Evolutionary conservation across 371 early-diverging fungal species (phyloP), one percentile per base, ranked within the genome.

Genomic region (Lichtheimia ramosa): DNA sequence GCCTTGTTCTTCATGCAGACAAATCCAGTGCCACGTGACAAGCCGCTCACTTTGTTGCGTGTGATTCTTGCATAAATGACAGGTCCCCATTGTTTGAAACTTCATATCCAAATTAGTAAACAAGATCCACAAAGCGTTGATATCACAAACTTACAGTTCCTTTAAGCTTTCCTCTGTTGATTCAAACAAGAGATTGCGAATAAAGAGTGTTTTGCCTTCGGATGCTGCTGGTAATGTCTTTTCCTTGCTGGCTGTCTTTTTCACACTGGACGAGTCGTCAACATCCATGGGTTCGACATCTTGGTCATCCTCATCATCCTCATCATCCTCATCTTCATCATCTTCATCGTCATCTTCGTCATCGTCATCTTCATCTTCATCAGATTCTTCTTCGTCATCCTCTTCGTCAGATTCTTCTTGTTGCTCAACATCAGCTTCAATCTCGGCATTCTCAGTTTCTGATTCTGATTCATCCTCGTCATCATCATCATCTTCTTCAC

Each of bases 11-110:
- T 71, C 81, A 92, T 97, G 78, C 92, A 89, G 28, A 96, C 95
- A 70, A 97, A 97, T 13, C 89, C 98, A 8, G 96, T 94, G 39
- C 98, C 98, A 15, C 92, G 85, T 27, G 95, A 89, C 15, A 86
- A 81, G 20, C 91, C 90, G 21, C 94, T 93, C 8, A 80, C 79
- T 8, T 79, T 79, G 68, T 97, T 97, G 65, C 84, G 82, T 4
- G 94, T 92, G 52, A 96, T 86, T 24, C 87, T 79, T 54, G 87
- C 91, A 74, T 97, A 97, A 8, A 89, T 82, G 39, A 97, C 72
- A 52, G 79, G 71, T 10, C 98, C 98, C 81, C 83, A 88, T 58
- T 80, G 79, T 27, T 65, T 76, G 76, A 94, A 75, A 2, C 81
- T 72, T 28, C 50, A 24, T 15, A 27, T 25, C 14, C 7, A 74